Percentiles rank a stretch among this genome's conserved stretches.
These are phyloP conservation scores for Podospora pseudocomata DNA, from an alignment of 495 filamentous ascomycete genomes.

Conservation along the genomic window DNA sequence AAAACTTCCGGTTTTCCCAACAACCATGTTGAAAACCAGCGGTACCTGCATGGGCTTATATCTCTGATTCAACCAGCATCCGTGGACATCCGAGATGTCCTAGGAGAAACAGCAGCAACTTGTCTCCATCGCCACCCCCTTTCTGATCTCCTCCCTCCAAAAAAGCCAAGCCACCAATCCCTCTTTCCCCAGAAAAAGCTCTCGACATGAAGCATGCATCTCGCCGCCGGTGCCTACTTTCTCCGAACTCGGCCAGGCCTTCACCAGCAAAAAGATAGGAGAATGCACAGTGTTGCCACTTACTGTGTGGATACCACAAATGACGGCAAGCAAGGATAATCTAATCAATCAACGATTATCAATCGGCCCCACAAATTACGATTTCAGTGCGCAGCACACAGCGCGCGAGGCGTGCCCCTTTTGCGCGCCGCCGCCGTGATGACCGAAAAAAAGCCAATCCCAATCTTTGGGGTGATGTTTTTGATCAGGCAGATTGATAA, in stretches of 20 bases:
- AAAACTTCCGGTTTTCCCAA: conserved; percentile 3
- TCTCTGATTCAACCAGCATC: background rate
- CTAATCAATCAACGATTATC: conserved; percentile 34
- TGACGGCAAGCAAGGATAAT: conserved; percentile 15
- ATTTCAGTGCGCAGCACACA: background rate
- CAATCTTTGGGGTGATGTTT: background rate
- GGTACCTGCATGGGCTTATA: background rate
- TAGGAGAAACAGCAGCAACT: background rate
- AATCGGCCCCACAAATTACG: conserved; percentile 30
- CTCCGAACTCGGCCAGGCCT: conserved; percentile 19
- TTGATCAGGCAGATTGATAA: background rate
- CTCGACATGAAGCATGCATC: background rate
- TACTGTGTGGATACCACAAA: conserved; percentile 8
- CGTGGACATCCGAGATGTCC: background rate
- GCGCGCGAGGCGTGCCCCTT: too few species aligned
- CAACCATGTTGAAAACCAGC: background rate
- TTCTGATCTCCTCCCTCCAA: background rate
- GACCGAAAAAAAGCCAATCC: background rate
- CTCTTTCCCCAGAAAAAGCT: conserved; percentile 1
- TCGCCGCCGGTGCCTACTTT: background rate
- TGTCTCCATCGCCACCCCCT: conserved; percentile 3
- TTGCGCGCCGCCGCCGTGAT: too few species aligned
- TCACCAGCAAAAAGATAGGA: background rate
- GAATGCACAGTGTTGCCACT: conserved; percentile 8
- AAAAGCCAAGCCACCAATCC: conserved; percentile 8